Evolutionary conservation across 495 filamentous ascomycete species (phyloP), one percentile per base, ranked within the genome.

Genomic region (Lepraria neglecta): DNA sequence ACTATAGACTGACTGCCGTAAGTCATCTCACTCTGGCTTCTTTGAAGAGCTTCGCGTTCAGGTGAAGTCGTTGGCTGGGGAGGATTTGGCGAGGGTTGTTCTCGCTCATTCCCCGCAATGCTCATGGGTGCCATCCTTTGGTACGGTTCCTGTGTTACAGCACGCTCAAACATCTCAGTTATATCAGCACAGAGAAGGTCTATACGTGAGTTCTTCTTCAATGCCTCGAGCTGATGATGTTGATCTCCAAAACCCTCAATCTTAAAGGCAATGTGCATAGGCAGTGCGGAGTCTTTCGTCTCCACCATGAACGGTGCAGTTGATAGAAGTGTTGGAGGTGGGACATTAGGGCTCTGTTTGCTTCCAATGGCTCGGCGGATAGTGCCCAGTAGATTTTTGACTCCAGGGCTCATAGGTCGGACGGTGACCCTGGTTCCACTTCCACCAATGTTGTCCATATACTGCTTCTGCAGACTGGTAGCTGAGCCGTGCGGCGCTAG

Each of bases 301-400:
- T 58, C 58, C 33, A 65, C 43, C 38, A 65, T 57, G 38, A 58
- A 62, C 28, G 64, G 55, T 15, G 64, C 55, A 3, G 58, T 54
- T 15, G 63, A 48, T 11, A 64, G 30, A 10, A 64, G 40, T 35
- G 52, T 55, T 52, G 60, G 53, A 30, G 72, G 74, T 27, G 75
- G 73, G 44, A 74, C 68, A 69, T 71, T 43, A 70, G 78, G 62
- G 69, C 77, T 74, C 64, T 80, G 72, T 70, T 84, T 87, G 45
- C 82, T 89, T 66, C 91, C 89, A 53, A 97, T 71, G n/a, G 86
- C 92, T 42, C 92, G 88, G 47, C 89, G 87, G 40, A 97, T 89
- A 63, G 87, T 91, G 0, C 92, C 92, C 50, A 98, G 78, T 3
- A 97, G 77, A 64, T 84, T 94, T 71, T 85, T 90, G 77, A 97